These are phyloP conservation scores for Cicer judaicum DNA, from an alignment of 306 rosid genomes.

Conservation along the genomic window DNA sequence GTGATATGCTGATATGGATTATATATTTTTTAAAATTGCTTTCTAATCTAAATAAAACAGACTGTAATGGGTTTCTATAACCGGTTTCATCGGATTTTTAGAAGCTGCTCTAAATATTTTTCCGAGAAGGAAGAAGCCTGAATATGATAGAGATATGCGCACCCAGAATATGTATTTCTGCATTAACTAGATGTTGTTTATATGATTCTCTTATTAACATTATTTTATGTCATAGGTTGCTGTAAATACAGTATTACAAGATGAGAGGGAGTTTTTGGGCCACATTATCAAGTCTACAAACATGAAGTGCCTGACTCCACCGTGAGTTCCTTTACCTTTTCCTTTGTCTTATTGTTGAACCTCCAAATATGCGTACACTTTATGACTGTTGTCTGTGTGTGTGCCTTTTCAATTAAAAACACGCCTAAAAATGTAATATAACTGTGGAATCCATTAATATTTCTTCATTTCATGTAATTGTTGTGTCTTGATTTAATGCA, in stretches of 20 bases:
- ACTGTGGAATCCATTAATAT: neutral
- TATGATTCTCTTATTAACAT: conserved; percentile 39
- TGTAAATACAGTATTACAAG: conserved; percentile 76
- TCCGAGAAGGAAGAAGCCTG: neutral
- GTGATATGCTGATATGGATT: neutral
- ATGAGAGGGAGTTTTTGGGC: conserved; percentile 80
- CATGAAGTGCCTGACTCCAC: conserved; percentile 93
- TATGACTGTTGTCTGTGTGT: neutral
- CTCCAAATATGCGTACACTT: conserved; percentile 8
- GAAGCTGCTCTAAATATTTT: neutral
- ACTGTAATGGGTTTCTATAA: neutral
- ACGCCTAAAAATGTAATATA: neutral
- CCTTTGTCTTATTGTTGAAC: conserved; percentile 24
- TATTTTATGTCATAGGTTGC: conserved; percentile 66
- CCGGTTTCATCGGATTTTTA: neutral
- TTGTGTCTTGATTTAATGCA: conserved; percentile 6
- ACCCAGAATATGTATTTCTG: conserved; percentile 7
- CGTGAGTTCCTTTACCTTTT: conserved; percentile 56
- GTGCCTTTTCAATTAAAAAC: neutral
- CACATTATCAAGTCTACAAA: conserved; percentile 86
- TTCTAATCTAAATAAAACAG: neutral
- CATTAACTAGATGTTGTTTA: conserved; percentile 22
- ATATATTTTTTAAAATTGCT: neutral
- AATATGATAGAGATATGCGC: conserved; percentile 9
- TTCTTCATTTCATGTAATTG: conserved; percentile 17